Evolutionary conservation across 2,329 filamentous ascomycete genomes (phyloP), one percentile per base, ranked within the genome.

Genomic region (Lecanosticta acicola): DNA sequence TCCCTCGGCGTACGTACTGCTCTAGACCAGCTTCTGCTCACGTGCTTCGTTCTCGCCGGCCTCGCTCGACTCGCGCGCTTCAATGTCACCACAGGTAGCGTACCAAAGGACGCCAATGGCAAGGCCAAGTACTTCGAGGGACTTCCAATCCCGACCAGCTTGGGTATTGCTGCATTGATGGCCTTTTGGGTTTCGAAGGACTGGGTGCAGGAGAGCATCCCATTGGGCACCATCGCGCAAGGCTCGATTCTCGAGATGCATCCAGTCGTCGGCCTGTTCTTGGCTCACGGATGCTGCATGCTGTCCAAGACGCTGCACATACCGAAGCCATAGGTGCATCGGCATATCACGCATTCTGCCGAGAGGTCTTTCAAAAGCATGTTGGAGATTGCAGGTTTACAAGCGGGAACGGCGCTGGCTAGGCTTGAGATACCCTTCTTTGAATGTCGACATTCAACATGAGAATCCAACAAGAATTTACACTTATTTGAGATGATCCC

Each of bases 91-190:
- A 90, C 93, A 32, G 78, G 83, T 29, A 82, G 84, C 57, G 79
- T 98, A 10, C 93, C 93, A 52, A 96, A 97, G 71, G 93, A 98
- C 66, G 84, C 82, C 39, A 80, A 79, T 0, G 93, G 93, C 58
- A 98, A 98, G 73, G 88, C 86, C 49, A 80, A 85, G 63, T 98
- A 94, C 71, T 98, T 98, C 59, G 93, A 98, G 71, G 93, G 93
- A 59, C 94, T 91, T 0, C 93, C 93, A 1, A 96, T 97, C 60
- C 93, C 93, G 1, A 97, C 89, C 2, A 90, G 86, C 18, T 74
- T 97, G 18, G 83, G 77, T 1, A 81, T 94, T 57, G 88, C 87
- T 51, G 80, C 76, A 11, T 60, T 94, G 47, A 95, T 97, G 87
- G 87, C 84, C 21, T 95, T 84, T 70, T 97, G 89, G 85, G 79